These are phyloP conservation scores for Epichloe coenophiala DNA, from an alignment of 2,329 filamentous ascomycete species.

Conservation along the genomic window DNA sequence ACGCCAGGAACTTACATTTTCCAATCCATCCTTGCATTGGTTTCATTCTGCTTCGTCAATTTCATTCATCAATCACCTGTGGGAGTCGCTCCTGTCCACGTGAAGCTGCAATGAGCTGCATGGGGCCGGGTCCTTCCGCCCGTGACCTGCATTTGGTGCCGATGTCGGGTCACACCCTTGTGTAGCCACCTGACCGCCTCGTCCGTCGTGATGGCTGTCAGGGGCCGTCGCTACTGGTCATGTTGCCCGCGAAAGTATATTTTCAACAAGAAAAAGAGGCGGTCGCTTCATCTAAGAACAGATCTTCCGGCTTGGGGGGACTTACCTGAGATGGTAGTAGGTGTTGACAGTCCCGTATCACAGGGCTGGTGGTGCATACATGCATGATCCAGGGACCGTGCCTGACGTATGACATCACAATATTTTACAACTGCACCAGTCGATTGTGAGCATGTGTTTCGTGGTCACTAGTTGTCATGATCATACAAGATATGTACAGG, in stretches of 20 bases:
- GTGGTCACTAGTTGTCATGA: constrained; percentile 15
- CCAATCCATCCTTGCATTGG: not conserved
- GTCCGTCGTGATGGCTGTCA: not conserved
- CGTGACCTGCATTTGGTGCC: constrained; percentile 2
- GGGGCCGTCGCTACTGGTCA: not conserved
- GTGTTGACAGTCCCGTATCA: not conserved
- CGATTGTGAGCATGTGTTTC: not conserved
- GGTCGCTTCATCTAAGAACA: not conserved
- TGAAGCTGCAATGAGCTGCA: not conserved
- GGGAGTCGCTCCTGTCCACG: not conserved
- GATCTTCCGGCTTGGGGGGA: not conserved
- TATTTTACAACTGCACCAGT: not conserved
- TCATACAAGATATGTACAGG: constrained; percentile 24
- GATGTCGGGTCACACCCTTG: not conserved
- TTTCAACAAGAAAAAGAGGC: not conserved
- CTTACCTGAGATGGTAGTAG: not conserved
- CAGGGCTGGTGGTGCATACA: no score
- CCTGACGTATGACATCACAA: not conserved
- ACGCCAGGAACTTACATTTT: not conserved
- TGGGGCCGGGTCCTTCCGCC: not conserved
- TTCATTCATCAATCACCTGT: not conserved
- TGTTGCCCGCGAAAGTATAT: not conserved
- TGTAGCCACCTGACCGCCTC: not conserved
- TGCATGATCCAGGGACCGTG: not conserved
- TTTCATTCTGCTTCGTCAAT: not conserved